Evolutionary conservation across 1,284 basidiomycete species (phyloP).

Genomic region (Neonothopanus nambi): DNA sequence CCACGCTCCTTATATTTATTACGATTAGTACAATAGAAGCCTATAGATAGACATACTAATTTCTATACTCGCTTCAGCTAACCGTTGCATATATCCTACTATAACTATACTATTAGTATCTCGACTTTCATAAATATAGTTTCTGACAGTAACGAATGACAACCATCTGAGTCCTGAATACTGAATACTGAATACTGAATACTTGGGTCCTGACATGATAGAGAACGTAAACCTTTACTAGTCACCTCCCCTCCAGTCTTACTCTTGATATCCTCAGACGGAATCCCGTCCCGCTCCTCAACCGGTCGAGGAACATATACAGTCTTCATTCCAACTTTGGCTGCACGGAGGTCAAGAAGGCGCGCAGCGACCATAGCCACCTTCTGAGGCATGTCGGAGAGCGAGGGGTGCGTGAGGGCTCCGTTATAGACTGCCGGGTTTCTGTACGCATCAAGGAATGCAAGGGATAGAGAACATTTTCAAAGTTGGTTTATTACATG

Average conservation of each 20-base stretch:
- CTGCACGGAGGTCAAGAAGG: slow-evolving; percentile 55
- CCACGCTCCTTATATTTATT: too few species aligned
- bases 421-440: slow-evolving; percentile 53
- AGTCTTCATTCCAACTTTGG: slow-evolving; percentile 52
- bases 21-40: too few species aligned
- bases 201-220: too few species aligned
- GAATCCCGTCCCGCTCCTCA: slow-evolving; percentile 38
- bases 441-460: slow-evolving; percentile 31
- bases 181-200: too few species aligned
- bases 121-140: too few species aligned
- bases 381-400: slow-evolving; percentile 41
- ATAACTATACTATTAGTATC: too few species aligned
- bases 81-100: too few species aligned
- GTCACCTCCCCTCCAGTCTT: slow-evolving; percentile 52
- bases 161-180: too few species aligned
- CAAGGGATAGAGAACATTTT: not conserved
- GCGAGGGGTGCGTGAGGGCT: slow-evolving; percentile 48
- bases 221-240: too few species aligned
- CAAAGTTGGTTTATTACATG: slow-evolving; percentile 33
- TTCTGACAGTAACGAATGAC: too few species aligned
- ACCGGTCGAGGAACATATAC: slow-evolving; percentile 52
- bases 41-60: too few species aligned
- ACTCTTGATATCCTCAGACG: slow-evolving; percentile 30
- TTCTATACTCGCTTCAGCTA: too few species aligned
- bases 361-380: slow-evolving; percentile 69